Evolutionary conservation across 75 land plant species (phyloP), one percentile per base, ranked within the genome.

Genomic region (Picea sitchensis): DNA sequence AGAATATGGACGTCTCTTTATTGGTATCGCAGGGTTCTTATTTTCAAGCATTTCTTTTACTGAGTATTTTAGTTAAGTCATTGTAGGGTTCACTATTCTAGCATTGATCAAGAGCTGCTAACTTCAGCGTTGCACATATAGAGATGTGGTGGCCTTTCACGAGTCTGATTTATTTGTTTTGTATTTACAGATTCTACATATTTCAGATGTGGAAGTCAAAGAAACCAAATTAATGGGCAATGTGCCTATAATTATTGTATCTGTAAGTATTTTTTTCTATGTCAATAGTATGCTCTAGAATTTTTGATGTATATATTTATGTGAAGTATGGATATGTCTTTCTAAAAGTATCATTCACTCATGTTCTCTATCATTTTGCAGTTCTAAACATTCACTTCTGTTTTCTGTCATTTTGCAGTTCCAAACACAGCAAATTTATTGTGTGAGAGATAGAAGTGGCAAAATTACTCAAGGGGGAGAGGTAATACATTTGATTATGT

Each of bases 171-270:
- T 80, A 47, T 79, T 8, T 63, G 54, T 51, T 41, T 65, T 56
- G 5, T 36, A n/a, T 32, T 31, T 67, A 74, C 92, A 96, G 99
- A 90, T 96, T 85, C 79, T 96, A 57, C 95, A 94, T 78, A 84
- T 96, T 76, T 96, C 98, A 30, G 99, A 96, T 34, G 90, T 88
- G 47, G 93, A 94, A 75, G 88, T 96, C 34, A 86, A 88, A 76
- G 99, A 96, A 83, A 92, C 98, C 57, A 94, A 92, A 86, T 79
- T 96, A 85, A 86, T 96, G 90, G 99, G 99, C 61, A 76, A 80
- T 47, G 75, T 80, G 13, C 99, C 99, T 3, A 89, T 92, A 13
- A 96, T 96, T 38, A 91, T 95, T 65, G 41, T 95, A 34, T 77
- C 90, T 60, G 98, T 95, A 80, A 87, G 91, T 74, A n/a, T 75